Base-by-base conservation (phyloP, 2,329 filamentous ascomycete genomes). In the Beauveria pseudobassiana region DNA sequence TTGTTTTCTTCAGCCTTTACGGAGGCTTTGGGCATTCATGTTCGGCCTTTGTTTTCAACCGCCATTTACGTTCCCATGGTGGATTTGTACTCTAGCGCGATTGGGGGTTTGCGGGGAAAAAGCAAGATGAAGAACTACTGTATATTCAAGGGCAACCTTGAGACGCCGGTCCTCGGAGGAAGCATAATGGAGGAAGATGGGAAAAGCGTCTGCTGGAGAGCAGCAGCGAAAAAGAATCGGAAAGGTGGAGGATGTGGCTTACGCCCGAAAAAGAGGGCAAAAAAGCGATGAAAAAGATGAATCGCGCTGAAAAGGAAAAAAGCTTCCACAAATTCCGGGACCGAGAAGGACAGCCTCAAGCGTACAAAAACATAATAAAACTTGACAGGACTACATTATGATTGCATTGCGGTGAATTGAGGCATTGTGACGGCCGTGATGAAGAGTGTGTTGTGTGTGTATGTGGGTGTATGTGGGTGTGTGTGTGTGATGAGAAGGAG, bases 341-440 rank as follows among this genome's bases (percentile, higher is more conserved):
- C 56, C 56, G 56, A 59, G 34, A 59, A 51, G 48, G 38, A 59
- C 18, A 59, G 56, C 48, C 56, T 59, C 56, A 45, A 51, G 48
- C 56, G 56, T 59, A 59, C 56, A 59, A 51, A 56, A 59, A 51
- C 34, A 59, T 51, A 59, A 59, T 45, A 59, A 59, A 59, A 59
- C 24, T 28, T 45, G 53, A 49, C 20, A 50, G 38, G 45, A 50
- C 55, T 26, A 58, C 16, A 49, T 14, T 3, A 20, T 7, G 5
- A 48, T 38, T 24, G 26, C 18, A 8, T 18, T 30, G 26, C 28
- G 26, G 43, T 22, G 43, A 12, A 38, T 30, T 30, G 12, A 20
- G 18, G 22, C 10, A 50, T 16, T n/a, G 48, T 50, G 48, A 50
- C 12, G 16, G 48, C 4, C 16, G 24, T 6, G 18, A 50, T 16